Base-by-base conservation (phyloP, 352 stramenopile species). In the Peronospora destructor region DNA sequence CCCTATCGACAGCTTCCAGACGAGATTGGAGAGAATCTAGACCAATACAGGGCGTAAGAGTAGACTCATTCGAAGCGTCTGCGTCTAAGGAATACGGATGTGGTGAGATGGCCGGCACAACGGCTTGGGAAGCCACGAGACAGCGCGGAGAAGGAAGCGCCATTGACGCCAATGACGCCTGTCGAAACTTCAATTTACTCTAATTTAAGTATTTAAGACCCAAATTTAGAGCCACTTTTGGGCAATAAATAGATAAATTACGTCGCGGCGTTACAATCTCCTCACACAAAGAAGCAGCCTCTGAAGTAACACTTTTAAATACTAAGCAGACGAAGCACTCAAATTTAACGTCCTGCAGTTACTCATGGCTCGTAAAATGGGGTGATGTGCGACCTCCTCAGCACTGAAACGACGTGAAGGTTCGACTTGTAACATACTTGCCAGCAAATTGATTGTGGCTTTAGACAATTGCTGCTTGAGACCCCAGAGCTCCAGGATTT, bases 401-500 rank as follows among this genome's bases (percentile, higher is more conserved):
- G 68, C 58, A 11, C 26, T 71, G 25, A 65, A 58, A 14, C 76
- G 70, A 19, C 49, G 54, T 14, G 52, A 47, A 5, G 74, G 58
- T 29, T 74, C 59, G 4, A 84, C 57, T 30, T 85, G 72, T 30
- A 87, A 44, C 64, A 87, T 65, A 7, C 29, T 52, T 4, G 49
- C 43, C 14, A 87, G 57, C 45, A 85, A 36, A 34, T 61, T 60
- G 16, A 80, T 46, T 3, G 69, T 80, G 3, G 43, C 21, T 47
- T 57, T 55, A 23, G 53, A 68, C 11, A 65, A 43, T 0, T 61
- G 49, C 4, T 56, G 34, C 49, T 85, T 67, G 23, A 76, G 45
- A 8, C 62, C 61, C 75, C 78, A 89, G 25, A 84, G 64, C 45
- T 74, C 63, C 23, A 88, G 50, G 34, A 88, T 66, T 41, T 76